Conservation (phyloP, 2,329 filamentous ascomycete species). For the Pestalotiopsis sp. region DNA sequence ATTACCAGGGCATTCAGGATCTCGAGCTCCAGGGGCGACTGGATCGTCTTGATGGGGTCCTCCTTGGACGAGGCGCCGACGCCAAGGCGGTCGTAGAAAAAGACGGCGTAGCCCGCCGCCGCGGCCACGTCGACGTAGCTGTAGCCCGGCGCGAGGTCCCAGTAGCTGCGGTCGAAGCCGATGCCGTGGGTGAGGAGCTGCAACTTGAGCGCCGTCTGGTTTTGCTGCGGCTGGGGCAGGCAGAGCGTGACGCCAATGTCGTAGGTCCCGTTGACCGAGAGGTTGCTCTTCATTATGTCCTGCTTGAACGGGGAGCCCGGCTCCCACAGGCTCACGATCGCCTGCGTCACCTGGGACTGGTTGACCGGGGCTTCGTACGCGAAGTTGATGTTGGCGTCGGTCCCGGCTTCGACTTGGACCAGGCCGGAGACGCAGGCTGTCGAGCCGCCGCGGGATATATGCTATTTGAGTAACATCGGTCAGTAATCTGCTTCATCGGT, state of each 20-base stretch:
- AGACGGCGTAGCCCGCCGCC: slow-evolving; percentile 57
- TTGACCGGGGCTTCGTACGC: not conserved
- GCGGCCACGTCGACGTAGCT: slow-evolving; percentile 61
- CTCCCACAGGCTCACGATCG: not conserved
- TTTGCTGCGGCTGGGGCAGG: slow-evolving; percentile 14
- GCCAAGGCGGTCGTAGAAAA: slow-evolving; percentile 65
- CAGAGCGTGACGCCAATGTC: slow-evolving; percentile 23
- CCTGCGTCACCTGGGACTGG: not conserved
- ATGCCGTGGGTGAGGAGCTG: slow-evolving; percentile 57
- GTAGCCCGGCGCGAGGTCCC: slow-evolving; percentile 64
- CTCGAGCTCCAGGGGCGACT: slow-evolving; percentile 58
- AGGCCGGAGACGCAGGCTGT: not conserved
- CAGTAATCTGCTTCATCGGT: not conserved
- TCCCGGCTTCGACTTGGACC: not conserved
- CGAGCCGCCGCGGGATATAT: not conserved
- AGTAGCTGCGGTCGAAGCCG: slow-evolving; percentile 60
- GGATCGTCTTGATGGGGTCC: slow-evolving; percentile 61
- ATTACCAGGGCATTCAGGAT: slow-evolving; percentile 58
- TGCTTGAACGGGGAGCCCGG: not conserved
- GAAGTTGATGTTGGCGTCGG: not conserved
- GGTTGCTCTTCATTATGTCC: not conserved
- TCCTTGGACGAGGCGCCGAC: slow-evolving; percentile 55
- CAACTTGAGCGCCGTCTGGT: slow-evolving; percentile 28
- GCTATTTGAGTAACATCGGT: not conserved
- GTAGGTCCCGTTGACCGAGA: slow-evolving; percentile 8